Evolutionary conservation across 2,329 filamentous ascomycete species (phyloP), one percentile per base, ranked within the genome.

Genomic region (Pyrenophora seminiperda): DNA sequence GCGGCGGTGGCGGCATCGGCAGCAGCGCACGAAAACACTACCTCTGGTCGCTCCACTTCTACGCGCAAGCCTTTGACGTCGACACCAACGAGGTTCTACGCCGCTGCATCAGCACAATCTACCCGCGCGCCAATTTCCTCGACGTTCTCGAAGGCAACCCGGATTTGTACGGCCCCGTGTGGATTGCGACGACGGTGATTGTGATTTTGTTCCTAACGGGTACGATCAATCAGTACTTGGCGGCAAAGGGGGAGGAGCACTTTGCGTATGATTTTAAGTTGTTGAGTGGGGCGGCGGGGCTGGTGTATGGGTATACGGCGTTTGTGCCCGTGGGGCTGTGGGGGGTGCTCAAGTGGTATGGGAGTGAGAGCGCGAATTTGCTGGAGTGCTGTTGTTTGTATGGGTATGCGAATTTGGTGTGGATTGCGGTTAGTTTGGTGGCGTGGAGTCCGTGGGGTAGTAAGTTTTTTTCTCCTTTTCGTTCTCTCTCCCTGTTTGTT

Each of bases 61-160:
- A 99, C 78, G 86, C 91, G 47, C 94, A 96, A 77, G 97, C 94
- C 83, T 99, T 99, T 77, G 94, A 99, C 71, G 93, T 99, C 58
- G 94, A 99, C 76, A 97, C 94, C 1, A 87, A 84, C 53, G 90
- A 94, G 44, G 92, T 99, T 15, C 78, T 97, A 47, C 82, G 87
- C 67, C 89, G 94, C 60, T 97, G 94, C 76, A 87, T 86, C 74
- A 88, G 91, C 1, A 87, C 93, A n/a, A 78, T 97, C 31, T 96
- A 89, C 75, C 94, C 94, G 37, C 87, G 91, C 56, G 88, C 88
- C 50, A 97, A 96, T 79, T 99, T 99, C 76, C 86, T 99, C 57
- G 94, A 99, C 70, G 91, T 97, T 29, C 83, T 99, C 20, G 94
- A 99, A 72, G 94, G 94, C 15, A 97, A 97, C 73, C 90, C 94